Evolutionary conservation across 2,329 filamentous ascomycete genomes (phyloP).

Genomic region (Ophidiomyces ophidiicola): DNA sequence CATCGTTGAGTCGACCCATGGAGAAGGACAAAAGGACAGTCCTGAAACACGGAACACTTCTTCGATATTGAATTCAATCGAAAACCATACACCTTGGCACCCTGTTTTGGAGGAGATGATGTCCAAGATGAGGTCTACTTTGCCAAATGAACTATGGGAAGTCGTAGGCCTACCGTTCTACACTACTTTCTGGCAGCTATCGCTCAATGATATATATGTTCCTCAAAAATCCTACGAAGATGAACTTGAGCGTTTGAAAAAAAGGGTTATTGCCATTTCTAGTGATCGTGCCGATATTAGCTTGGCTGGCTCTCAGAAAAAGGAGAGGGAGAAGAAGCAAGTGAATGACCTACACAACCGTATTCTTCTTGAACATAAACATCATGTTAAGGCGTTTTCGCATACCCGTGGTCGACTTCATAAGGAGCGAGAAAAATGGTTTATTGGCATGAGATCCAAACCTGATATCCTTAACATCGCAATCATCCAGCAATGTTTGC

Average conservation of each 20-base stretch:
- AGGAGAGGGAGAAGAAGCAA: conserved; percentile 57
- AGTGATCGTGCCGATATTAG: conserved; percentile 63
- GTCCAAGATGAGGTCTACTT: conserved; percentile 49
- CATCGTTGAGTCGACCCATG: conserved; percentile 9
- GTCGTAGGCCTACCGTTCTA: conserved; percentile 71
- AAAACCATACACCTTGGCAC: conserved; percentile 45
- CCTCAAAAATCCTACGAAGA: conserved; percentile 65
- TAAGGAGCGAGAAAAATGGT: conserved; percentile 69
- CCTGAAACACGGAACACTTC: conserved; percentile 13
- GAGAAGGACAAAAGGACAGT: conserved; percentile 14
- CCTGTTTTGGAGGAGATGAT: conserved; percentile 64
- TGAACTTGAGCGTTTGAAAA: conserved; percentile 57
- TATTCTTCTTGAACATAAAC: conserved; percentile 60
- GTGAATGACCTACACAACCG: conserved; percentile 56
- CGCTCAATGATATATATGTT: conserved; percentile 67
- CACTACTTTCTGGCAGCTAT: conserved; percentile 82
- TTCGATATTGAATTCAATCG: conserved; percentile 21
- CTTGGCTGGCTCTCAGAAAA: conserved; percentile 51
- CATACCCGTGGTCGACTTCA: conserved; percentile 58
- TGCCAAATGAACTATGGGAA: conserved; percentile 54
- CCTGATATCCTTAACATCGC: conserved; percentile 58
- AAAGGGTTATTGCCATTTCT: conserved; percentile 54
- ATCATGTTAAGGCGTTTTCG: conserved; percentile 54
- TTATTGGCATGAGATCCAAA: conserved; percentile 52
- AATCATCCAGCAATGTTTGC: conserved; percentile 77